Conservation (phyloP, 306 rosid species). For the Parietaria judaica region DNA sequence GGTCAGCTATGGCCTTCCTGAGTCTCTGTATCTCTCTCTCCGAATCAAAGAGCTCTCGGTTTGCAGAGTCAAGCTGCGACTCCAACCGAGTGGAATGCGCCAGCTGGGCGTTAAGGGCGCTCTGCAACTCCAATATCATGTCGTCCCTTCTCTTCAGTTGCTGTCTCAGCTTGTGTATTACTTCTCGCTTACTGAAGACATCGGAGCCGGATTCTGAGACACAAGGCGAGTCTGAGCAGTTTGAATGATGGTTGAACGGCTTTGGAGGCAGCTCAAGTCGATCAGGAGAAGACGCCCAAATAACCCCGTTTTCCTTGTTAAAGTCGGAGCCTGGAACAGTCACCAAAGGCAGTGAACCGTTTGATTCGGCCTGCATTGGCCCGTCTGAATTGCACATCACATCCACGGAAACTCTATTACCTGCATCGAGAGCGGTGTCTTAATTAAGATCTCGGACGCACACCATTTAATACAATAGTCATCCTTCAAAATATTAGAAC, state of each 20-base stretch:
- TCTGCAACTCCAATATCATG: constrained; percentile 76
- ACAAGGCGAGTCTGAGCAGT: constrained; percentile 90
- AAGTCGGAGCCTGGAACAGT: constrained; percentile 64
- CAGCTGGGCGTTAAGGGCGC: constrained; percentile 56
- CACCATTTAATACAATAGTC: not conserved
- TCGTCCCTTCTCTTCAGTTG: constrained; percentile 92
- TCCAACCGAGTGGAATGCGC: constrained; percentile 73
- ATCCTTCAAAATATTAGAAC: not conserved
- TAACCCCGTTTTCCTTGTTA: constrained; percentile 66
- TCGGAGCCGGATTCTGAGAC: constrained; percentile 96
- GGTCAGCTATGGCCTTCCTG: constrained; percentile 86
- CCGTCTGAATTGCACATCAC: constrained; percentile 50
- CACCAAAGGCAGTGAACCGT: constrained; percentile 66
- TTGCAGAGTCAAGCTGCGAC: constrained; percentile 67
- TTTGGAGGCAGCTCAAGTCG: constrained; percentile 76
- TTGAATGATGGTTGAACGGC: constrained; percentile 70
- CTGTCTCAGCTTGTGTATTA: constrained; percentile 83
- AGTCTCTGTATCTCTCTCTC: constrained; percentile 84
- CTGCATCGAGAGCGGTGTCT: constrained; percentile 27
- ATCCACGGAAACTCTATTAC: constrained; percentile 46
- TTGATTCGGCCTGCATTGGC: constrained; percentile 50
- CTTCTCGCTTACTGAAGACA: constrained; percentile 85
- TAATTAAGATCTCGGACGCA: constrained; percentile 7
- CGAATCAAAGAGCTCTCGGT: constrained; percentile 63
- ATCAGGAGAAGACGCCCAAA: constrained; percentile 89